These are phyloP conservation scores for Ambrosia hybrid DNA, from an alignment of 140 eudicot species.

Conservation along the genomic window DNA sequence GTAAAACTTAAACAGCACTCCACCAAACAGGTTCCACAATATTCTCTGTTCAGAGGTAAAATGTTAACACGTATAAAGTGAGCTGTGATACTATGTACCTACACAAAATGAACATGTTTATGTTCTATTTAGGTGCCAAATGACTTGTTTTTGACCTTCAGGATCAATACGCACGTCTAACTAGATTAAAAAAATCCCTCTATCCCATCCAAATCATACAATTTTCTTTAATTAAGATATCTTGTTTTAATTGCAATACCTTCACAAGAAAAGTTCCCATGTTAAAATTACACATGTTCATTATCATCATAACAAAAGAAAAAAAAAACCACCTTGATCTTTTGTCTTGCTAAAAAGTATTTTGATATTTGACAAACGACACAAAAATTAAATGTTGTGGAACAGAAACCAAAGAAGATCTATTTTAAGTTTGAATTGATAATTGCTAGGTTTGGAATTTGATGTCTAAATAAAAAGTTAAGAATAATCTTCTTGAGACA, in stretches of 20 bases:
- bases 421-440: background rate
- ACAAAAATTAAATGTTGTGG: background rate
- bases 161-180: too few relatives aligned
- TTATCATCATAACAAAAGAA: conserved; percentile 2
- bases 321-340: background rate
- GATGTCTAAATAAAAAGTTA: conserved; percentile 6
- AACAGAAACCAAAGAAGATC: background rate
- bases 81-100: background rate
- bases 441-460: conserved; percentile 7
- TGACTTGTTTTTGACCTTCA: too few relatives aligned
- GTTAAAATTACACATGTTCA: background rate
- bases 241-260: too few relatives aligned
- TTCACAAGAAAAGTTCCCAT: background rate
- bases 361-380: too few relatives aligned
- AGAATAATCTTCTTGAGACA: background rate
- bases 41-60: conserved; percentile 31
- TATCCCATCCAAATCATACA: too few relatives aligned
- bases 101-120: too few relatives aligned
- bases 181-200: too few relatives aligned
- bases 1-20: conserved; percentile 34
- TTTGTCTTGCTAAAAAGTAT: background rate
- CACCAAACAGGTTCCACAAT: conserved; percentile 31
- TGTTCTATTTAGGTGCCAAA: too few relatives aligned
- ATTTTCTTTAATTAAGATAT: too few relatives aligned
- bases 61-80: background rate